Base-by-base conservation (phyloP, 2,329 filamentous ascomycete species). In the Tetracladium maxilliforme region DNA sequence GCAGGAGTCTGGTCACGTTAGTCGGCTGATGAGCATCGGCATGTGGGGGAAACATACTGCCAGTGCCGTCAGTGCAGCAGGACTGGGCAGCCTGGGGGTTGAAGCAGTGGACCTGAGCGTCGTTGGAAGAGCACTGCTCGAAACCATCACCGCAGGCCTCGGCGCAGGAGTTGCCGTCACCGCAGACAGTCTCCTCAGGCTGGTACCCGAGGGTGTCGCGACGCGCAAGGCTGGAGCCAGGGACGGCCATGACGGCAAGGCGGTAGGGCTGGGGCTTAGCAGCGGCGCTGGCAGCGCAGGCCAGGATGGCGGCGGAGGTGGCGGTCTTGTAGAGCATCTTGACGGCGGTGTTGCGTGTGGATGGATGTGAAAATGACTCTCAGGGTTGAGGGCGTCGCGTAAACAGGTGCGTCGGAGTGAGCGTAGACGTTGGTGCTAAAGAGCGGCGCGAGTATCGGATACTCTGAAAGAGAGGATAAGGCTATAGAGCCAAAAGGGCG, bases 51-150 rank as follows among this genome's bases (percentile, higher is more conserved):
- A 23, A 59, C 61, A 41, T 52, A 70, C 65, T 65, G 51, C 70
- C 70, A 33, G 52, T 55, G 37, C 52, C 52, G 38, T 64, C 58
- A 21, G 56, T 52, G 43, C 70, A 75, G 59, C 70, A 75, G 20
- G 47, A 51, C 50, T 73, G 60, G 30, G 56, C 52, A 16, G 47
- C 49, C 10, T 37, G 33, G 9, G 58, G 52, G 47, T 73, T 61
- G 49, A 53, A 74, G 52, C 70, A 76, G 53, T 73, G 67, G 24
- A 62, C 52, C 28, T 55, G 37, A 19, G 46, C 47, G 34, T 66
- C 61, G 25, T 41, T 45, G 14, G 63, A 63, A 16, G 54, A 35
- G 48, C 66, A 71, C 33, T 58, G 47, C 28, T 51, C 44, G 40
- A 52, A 65, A 20, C 51, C 55, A 21, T 52, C 33, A 24, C 66